Base-by-base conservation (phyloP, 1,139 yeast genomes). In the Sugiyamaella japonica region DNA sequence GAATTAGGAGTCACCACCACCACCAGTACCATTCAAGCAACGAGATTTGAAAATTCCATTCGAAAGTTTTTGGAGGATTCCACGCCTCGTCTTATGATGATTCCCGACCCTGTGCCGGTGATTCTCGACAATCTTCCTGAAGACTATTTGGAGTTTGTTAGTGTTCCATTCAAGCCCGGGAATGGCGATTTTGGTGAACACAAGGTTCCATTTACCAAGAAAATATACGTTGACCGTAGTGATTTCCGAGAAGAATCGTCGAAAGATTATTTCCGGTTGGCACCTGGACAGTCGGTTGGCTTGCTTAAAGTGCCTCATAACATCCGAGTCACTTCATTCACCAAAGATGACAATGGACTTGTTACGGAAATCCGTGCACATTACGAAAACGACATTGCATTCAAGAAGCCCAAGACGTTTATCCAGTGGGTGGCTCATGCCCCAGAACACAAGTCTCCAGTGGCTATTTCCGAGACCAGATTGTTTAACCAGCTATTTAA, bases 221-320 rank as follows among this genome's bases (percentile, higher is more conserved):
- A 76, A 53, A 72, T 93, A 60, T 93, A 82, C 76, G 89, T 95
- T 66, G 98, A 91, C 70, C 79, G 93, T 64, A 76, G 84, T 52
- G 99, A 95, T 73, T 89, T 86, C 76, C 81, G 90, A 56, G 95
- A 88, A 66, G 82, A 81, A 59, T 74, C 78, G 47, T 76, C 80
- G 39, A 74, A 76, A 61, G 75, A 71, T 59, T 95, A 89, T 73
- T 93, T 89, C 80, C 84, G 99, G 71, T 79, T 93, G 66, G 91
- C 97, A 1, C 96, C 97, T 17, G 87, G 86, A 48, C 97, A 91
- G 76, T 83, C 96, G 2, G 99, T 95, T 61, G 99, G 99, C n/a
- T 78, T 95, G 65, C 82, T 95, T 78, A 89, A 84, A 71, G 96
- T 93, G 32, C 97, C 98, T 57, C 81, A 80, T 74, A 89, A 86